phyloP scores from a whole-genome alignment of 1,284 basidiomycete genomes.

The Cryptococcus floricola region DNA sequence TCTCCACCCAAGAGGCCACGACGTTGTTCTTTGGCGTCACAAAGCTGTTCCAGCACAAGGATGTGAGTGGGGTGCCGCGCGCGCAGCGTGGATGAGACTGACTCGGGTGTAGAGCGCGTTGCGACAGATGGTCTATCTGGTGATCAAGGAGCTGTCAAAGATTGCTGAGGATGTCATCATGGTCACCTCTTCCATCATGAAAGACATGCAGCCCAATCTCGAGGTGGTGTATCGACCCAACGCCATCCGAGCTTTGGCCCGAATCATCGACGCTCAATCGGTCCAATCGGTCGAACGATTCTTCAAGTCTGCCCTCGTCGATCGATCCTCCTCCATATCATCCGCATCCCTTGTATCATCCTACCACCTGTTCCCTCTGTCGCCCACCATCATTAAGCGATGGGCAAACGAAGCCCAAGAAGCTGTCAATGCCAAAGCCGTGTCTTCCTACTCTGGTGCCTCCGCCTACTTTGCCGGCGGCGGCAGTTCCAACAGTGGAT shows the following conservation, averaged over 20 bases:
- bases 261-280: constrained; percentile 80
- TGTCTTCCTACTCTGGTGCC: constrained; percentile 55
- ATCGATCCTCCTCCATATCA: constrained; percentile 91
- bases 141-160: constrained; percentile 94
- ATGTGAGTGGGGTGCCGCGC: constrained; percentile 57
- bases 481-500: constrained; percentile 47
- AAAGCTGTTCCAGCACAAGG: constrained; percentile 98
- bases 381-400: constrained; percentile 91
- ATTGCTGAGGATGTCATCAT: constrained; percentile 99
- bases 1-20: constrained; percentile 93
- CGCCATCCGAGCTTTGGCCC: constrained; percentile 90
- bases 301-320: constrained; percentile 99
- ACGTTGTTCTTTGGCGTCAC: constrained; percentile 98
- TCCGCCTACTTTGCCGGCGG: constrained; percentile 56
- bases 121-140: constrained; percentile 96
- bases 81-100: neutral
- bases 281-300: constrained; percentile 97
- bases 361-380: constrained; percentile 90
- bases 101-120: constrained; percentile 68
- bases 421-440: constrained; percentile 84
- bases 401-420: constrained; percentile 99
- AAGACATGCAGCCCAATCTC: constrained; percentile 99
- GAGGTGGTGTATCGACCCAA: constrained; percentile 99
- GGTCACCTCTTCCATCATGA: constrained; percentile 99
- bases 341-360: constrained; percentile 95